Percentiles rank a stretch among this genome's conserved stretches.
Evolutionary conservation across 2,329 filamentous ascomycete genomes (phyloP).

Genomic region (Mycosphaerelloides madeirae): DNA sequence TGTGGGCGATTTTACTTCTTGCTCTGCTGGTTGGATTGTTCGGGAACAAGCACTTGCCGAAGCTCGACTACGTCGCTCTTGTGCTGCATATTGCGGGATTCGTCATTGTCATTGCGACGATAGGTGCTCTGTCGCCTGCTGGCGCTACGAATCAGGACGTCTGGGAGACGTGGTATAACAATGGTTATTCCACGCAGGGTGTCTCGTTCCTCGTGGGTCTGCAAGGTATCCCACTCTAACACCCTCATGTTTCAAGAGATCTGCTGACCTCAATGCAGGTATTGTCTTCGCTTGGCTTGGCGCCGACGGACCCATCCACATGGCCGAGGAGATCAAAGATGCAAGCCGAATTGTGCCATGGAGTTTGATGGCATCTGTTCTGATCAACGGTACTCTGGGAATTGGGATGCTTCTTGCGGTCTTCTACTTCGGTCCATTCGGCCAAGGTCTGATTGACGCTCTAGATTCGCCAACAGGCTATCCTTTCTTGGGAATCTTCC

Average conservation of each 20-base stretch:
- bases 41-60: conserved; percentile 2
- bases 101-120: conserved; percentile 1
- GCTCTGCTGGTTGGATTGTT: conserved; percentile 8
- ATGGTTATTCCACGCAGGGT: conserved; percentile 3
- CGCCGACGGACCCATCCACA: conserved; percentile 6
- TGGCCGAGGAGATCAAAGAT: conserved; percentile 3
- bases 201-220: conserved; percentile 2
- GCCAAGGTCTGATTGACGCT: background rate
- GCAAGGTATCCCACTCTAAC: background rate
- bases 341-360: background rate
- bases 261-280: too few species aligned
- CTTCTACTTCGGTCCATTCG: conserved; percentile 1
- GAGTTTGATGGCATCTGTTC: background rate
- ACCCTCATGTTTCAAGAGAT: too few species aligned
- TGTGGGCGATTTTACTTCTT: conserved; percentile 40
- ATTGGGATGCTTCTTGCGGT: background rate
- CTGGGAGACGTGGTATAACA: conserved; percentile 5
- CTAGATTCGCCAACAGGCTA: background rate
- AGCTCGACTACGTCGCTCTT: conserved; percentile 4
- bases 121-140: conserved; percentile 2
- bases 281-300: conserved; percentile 2
- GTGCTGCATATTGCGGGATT: conserved; percentile 4
- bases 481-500: conserved; percentile 1
- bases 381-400: conserved; percentile 1
- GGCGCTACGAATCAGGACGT: conserved; percentile 3